Base-by-base conservation (phyloP, 768 basidiomycete genomes). In the Suillus hirtellus region DNA sequence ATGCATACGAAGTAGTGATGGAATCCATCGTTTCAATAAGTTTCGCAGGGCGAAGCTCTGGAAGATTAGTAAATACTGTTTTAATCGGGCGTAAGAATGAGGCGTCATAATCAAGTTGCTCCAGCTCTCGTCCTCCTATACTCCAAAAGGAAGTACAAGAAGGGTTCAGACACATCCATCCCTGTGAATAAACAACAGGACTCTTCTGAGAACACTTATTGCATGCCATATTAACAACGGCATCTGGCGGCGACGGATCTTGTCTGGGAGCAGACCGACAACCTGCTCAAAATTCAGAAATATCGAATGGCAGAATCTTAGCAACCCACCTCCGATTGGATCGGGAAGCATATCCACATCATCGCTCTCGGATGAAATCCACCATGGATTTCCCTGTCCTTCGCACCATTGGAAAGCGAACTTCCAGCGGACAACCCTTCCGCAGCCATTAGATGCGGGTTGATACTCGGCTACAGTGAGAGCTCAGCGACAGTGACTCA, bases 391-490 rank as follows among this genome's bases (percentile, higher is more conserved):
- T 6, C 75, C 90, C 77, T 93, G 92, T 49, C 80, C 82, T 64
- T 87, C 83, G 66, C 90, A 91, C 91, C 92, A 94, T 67, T 89
- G 88, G 66, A 94, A 94, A 5, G 88, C 87, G 68, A 94, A 93
- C 71, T 93, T 94, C 71, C 86, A 91, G 8, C 92, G 80, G 14
- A 91, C 81, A n/a, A 90, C 84, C n/a, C 75, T 77, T 12, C 84
- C 83, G 38, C 68, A 72, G 19, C 77, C 74, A 63, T 84, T 86
- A 46, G 73, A 73, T 7, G 83, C 76, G 1, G 79, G 68, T 68
- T 91, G 85, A 63, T 82, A 84, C 76, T 92, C 90, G 50, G 89
- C 90, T 76, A 27, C 17, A 49, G 44, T 34, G 21, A 42, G 17
- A 42, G 27, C 24, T 78, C 47, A 76, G 68, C 53, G 31, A 47